Evolutionary conservation across 2,329 filamentous ascomycete species (phyloP), one percentile per base, ranked within the genome.

Genomic region (Curvularia lunata): DNA sequence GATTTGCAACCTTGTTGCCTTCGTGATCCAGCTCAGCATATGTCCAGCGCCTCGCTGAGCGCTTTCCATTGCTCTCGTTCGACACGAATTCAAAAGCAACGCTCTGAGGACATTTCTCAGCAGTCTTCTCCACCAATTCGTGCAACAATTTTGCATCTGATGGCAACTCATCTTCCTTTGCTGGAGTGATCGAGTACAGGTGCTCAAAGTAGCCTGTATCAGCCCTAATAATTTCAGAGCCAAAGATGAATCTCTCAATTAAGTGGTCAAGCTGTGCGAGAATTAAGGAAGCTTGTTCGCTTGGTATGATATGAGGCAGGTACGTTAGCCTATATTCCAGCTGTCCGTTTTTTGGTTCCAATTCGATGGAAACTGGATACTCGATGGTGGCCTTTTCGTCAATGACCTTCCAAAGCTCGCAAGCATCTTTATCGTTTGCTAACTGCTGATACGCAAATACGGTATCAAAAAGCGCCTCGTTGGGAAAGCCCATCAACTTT

Each of bases 361-460:
- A 76, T 73, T 97, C 93, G 19, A 97, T 79, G 0, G 94, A 97
- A 0, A 96, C 78, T 0, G 89, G 81, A 73, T 94, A 97, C 66
- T 96, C 91, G 2, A 91, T 86, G 1, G 82, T 85, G 5, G 90
- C 88, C 49, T 85, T 80, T 57, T 96, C 92, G 16, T 86, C 79
- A 1, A 85, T 61, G 0, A 90, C 62, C 6, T 79, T 79, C 89
- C 91, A 96, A 0, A 82, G 30, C 77, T 65, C 51, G 1, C 54
- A 65, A 59, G 47, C 34, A 57, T 53, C 34, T 52, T 63, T 18
- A 50, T 77, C 64, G 9, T 28, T 54, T 8, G 61, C 19, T 56
- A 81, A 69, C 63, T 90, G 91, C 69, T 97, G 93, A 69, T 92
- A 94, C 0, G 91, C 89, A 58, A 97, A 86, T 1, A 97, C 81